Percentiles rank a stretch among this genome's conserved stretches.
Conservation (phyloP, 2,329 filamentous ascomycete genomes). For the Akanthomyces muscarius region DNA sequence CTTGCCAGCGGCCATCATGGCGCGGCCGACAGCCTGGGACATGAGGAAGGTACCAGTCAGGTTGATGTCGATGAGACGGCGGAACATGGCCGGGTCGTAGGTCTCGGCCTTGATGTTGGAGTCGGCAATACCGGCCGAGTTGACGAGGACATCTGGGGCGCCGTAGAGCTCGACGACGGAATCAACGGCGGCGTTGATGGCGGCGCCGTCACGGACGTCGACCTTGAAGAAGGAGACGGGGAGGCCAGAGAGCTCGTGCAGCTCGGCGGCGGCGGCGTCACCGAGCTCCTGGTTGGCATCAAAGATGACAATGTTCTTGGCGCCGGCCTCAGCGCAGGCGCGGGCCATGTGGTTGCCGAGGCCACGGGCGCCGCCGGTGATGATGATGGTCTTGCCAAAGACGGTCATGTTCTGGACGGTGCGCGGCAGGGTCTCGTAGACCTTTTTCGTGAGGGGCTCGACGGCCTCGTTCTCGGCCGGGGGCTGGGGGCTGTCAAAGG, state of each 20-base stretch:
- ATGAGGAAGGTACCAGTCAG: conserved; percentile 75
- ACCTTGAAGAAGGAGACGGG: conserved; percentile 75
- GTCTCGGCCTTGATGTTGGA: conserved; percentile 80
- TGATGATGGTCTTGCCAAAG: conserved; percentile 65
- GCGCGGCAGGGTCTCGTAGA: conserved; percentile 54
- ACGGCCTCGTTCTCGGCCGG: conserved; percentile 41
- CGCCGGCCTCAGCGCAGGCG: conserved; percentile 71
- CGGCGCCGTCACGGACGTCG: conserved; percentile 67
- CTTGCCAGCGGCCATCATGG: conserved; percentile 69
- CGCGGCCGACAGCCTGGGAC: conserved; percentile 65
- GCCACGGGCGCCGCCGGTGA: conserved; percentile 73
- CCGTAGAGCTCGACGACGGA: conserved; percentile 64
- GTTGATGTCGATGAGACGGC: conserved; percentile 77
- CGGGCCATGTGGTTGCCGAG: conserved; percentile 77
- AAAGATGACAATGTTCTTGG: conserved; percentile 69
- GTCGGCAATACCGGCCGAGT: conserved; percentile 75
- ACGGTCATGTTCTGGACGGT: conserved; percentile 68
- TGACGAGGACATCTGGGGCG: conserved; percentile 70
- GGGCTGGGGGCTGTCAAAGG: conserved; percentile 35
- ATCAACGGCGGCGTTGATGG: conserved; percentile 65
- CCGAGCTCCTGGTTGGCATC: conserved; percentile 74
- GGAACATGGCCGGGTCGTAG: conserved; percentile 73
- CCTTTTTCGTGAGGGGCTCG: conserved; percentile 48
- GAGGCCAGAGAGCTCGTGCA: conserved; percentile 68
- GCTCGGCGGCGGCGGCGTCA: conserved; percentile 63